Conservation (phyloP, 768 basidiomycete species). For the Suillus subluteus region DNA sequence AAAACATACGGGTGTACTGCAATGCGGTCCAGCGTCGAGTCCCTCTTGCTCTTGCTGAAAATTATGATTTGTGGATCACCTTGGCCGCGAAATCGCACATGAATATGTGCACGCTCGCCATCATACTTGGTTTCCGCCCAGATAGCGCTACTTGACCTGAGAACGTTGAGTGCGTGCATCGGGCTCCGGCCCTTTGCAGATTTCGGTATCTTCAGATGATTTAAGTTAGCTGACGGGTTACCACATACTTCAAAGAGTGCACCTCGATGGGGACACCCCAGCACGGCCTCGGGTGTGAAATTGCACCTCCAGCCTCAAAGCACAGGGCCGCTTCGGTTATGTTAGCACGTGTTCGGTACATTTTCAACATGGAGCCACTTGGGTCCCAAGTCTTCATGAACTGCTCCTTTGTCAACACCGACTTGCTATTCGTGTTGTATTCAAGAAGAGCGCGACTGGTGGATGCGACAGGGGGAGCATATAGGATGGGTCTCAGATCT, state of each 20-base stretch:
- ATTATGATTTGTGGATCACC: conserved; percentile 61
- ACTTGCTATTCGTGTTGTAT: conserved; percentile 60
- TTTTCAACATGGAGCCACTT: conserved; percentile 50
- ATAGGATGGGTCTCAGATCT: conserved; percentile 80
- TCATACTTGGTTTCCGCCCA: conserved; percentile 96
- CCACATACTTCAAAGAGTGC: not conserved
- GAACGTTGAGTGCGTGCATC: conserved; percentile 52
- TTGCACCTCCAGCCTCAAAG: conserved; percentile 40
- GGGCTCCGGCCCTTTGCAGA: conserved; percentile 74
- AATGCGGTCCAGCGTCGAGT: conserved; percentile 77
- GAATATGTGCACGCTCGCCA: conserved; percentile 93
- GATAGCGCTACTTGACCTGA: conserved; percentile 37
- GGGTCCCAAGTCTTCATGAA: conserved; percentile 80
- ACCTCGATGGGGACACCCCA: conserved; percentile 71
- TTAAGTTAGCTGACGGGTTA: no score
- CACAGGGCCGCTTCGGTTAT: conserved; percentile 58
- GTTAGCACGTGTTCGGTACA: conserved; percentile 58
- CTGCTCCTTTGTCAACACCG: conserved; percentile 57
- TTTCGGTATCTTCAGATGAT: conserved; percentile 68
- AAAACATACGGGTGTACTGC: conserved; percentile 56
- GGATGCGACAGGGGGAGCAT: conserved; percentile 56
- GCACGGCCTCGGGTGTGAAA: conserved; percentile 38
- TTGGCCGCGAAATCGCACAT: conserved; percentile 56
- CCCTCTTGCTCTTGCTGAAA: conserved; percentile 85
- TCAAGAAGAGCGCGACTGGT: conserved; percentile 53